phyloP scores from a whole-genome alignment of 805 yeast genomes.

The Schwanniomyces pseudopolymorphus region DNA sequence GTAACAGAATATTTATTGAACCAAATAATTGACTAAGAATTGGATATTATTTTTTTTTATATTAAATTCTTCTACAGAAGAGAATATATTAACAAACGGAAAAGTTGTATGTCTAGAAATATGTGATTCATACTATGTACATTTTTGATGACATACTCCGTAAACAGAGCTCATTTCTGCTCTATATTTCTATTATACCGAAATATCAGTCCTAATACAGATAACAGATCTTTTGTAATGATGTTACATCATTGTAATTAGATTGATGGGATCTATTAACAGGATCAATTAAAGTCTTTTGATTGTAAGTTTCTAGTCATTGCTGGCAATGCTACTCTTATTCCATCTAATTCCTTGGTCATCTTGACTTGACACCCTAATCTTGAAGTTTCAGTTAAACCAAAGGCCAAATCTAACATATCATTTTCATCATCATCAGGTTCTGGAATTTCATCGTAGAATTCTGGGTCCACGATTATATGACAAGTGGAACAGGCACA shows the following conservation, averaged over 20 bases:
- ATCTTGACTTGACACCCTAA: constrained; percentile 91
- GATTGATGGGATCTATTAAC: constrained; percentile 1
- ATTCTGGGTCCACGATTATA: constrained; percentile 93
- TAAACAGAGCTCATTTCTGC: too few relatives aligned
- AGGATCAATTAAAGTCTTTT: constrained; percentile 59
- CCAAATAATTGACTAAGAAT: too few relatives aligned
- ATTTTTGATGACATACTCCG: neutral
- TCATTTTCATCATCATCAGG: constrained; percentile 98
- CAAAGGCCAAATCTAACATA: constrained; percentile 97
- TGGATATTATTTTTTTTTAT: too few relatives aligned
- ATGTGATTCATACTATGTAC: neutral
- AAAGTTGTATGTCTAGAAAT: neutral
- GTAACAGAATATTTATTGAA: too few relatives aligned
- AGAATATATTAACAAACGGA: neutral
- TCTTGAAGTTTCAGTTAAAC: constrained; percentile 93
- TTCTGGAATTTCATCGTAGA: constrained; percentile 86
- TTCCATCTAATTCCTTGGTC: constrained; percentile 88
- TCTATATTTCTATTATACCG: too few relatives aligned
- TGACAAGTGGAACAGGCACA: constrained; percentile 99
- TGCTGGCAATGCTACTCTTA: constrained; percentile 93
- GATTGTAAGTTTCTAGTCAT: constrained; percentile 92
- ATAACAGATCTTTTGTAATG: neutral
- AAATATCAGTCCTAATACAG: too few relatives aligned
- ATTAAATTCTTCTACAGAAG: too few relatives aligned
- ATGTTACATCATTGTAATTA: constrained; percentile 1